Percentiles rank a stretch among this genome's conserved stretches.
These are phyloP conservation scores for Tetrahymena thermophila DNA, from an alignment of 73 alveolate species.

Conservation along the genomic window DNA sequence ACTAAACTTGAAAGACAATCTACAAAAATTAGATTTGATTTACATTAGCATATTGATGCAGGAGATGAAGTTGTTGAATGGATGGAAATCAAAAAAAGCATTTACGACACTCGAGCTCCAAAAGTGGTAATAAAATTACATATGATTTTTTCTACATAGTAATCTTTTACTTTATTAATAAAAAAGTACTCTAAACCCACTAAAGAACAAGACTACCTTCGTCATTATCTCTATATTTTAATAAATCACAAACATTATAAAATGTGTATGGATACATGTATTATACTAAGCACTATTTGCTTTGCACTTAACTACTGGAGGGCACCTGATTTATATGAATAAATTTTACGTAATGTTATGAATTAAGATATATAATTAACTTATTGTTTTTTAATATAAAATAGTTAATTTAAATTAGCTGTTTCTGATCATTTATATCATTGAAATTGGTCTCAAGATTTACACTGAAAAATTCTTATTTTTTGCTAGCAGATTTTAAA, in stretches of 20 bases:
- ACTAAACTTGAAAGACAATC: slow-evolving; percentile 13
- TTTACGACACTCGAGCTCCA: neutral
- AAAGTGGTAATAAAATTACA: neutral
- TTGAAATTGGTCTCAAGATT: slow-evolving; percentile 35
- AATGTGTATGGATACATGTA: neutral
- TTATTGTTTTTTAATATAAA: neutral
- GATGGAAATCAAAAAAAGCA: neutral
- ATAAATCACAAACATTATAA: neutral
- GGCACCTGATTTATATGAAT: neutral
- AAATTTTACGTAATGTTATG: neutral
- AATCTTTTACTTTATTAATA: neutral
- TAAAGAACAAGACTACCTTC: neutral
- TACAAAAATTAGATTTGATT: neutral
- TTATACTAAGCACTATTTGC: neutral
- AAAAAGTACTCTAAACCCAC: neutral
- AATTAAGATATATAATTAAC: no score
- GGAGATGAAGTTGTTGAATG: neutral
- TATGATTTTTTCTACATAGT: no score
- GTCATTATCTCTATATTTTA: neutral
- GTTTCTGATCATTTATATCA: slow-evolving; percentile 20
- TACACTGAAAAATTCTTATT: slow-evolving; percentile 30
- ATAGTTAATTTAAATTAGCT: slow-evolving; percentile 15
- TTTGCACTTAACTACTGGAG: neutral
- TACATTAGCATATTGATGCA: neutral
- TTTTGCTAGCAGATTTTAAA: slow-evolving; percentile 49